Evolutionary conservation across 495 filamentous ascomycete species (phyloP).

Genomic region (Aspergillus haitiensis): DNA sequence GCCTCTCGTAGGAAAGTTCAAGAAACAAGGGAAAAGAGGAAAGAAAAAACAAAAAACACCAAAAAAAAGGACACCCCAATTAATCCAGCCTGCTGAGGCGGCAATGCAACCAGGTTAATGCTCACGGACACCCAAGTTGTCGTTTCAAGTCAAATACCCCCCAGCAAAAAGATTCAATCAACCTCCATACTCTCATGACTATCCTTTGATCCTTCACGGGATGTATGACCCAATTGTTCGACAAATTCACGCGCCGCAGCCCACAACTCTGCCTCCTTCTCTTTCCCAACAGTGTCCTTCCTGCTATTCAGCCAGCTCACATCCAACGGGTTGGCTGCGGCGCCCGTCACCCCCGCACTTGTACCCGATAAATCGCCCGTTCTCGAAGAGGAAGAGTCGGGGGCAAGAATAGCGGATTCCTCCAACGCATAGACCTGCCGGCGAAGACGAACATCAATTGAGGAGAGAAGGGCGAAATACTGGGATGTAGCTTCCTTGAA

Average conservation of each 20-base stretch:
- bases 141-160: neutral
- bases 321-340: conserved; percentile 55
- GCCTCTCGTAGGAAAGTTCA: neutral
- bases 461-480: conserved; percentile 68
- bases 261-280: conserved; percentile 81
- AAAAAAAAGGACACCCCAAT: neutral
- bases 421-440: conserved; percentile 80
- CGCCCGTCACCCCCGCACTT: conserved; percentile 24
- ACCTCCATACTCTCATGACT: conserved; percentile 38
- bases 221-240: conserved; percentile 34
- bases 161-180: conserved; percentile 26
- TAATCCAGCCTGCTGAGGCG: neutral
- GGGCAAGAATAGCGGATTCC: conserved; percentile 69
- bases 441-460: conserved; percentile 66
- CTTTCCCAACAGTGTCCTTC: conserved; percentile 70
- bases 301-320: conserved; percentile 84
- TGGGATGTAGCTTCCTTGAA: conserved; percentile 63
- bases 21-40: conserved; percentile 3
- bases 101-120: too few species aligned
- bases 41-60: too few species aligned
- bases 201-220: conserved; percentile 12
- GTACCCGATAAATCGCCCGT: conserved; percentile 30
- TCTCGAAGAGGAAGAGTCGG: conserved; percentile 29
- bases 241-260: conserved; percentile 55
- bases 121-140: neutral